Percentiles rank a stretch among this genome's conserved stretches.
These are phyloP conservation scores for Mycena sanguinolenta DNA, from an alignment of 768 basidiomycete genomes.

Conservation along the genomic window DNA sequence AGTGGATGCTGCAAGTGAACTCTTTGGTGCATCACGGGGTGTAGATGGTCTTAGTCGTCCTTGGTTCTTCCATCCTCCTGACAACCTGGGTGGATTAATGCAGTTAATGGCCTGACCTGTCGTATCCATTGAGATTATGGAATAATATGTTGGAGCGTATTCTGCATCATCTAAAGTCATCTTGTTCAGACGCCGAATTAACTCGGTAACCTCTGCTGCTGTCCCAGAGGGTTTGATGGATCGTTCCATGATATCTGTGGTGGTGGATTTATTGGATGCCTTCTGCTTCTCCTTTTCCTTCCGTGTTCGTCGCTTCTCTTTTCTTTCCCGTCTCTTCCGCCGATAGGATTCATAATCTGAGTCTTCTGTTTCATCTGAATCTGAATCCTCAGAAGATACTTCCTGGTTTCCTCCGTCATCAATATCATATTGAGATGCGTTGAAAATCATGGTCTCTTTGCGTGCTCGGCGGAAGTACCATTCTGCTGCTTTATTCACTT, in stretches of 20 bases:
- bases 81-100: neutral
- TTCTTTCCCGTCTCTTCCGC: neutral
- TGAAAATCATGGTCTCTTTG: neutral
- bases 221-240: neutral
- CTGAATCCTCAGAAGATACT: neutral
- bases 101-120: neutral
- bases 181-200: neutral
- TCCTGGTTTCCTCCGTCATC: neutral
- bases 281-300: neutral
- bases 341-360: neutral
- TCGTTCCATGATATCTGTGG: neutral
- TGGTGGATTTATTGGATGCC: neutral
- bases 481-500: neutral
- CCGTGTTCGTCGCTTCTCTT: neutral
- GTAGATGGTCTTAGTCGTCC: neutral
- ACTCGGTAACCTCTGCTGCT: neutral
- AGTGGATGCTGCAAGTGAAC: neutral
- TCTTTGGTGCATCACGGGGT: too few species aligned
- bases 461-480: constrained; percentile 20
- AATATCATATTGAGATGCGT: neutral
- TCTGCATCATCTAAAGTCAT: neutral
- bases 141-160: neutral
- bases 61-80: neutral
- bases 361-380: neutral
- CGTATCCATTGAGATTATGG: neutral